These are phyloP conservation scores for Cladobotryum protrusum DNA, from an alignment of 2,329 filamentous ascomycete species.

Conservation along the genomic window DNA sequence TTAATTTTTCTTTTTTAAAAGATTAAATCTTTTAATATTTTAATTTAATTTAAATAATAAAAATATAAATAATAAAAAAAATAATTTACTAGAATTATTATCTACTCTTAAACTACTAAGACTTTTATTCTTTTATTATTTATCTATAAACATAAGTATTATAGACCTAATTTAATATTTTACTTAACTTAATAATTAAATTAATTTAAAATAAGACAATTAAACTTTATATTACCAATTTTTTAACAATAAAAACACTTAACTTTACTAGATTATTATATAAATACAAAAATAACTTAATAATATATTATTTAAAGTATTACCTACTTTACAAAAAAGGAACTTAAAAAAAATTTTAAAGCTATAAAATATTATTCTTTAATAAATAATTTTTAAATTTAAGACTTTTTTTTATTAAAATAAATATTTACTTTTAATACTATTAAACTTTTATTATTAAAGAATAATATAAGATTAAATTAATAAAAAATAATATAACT, in stretches of 20 bases:
- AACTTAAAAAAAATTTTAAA: neutral
- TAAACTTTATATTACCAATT: neutral
- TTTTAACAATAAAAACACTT: neutral
- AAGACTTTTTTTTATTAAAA: neutral
- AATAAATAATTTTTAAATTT: neutral
- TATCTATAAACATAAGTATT: neutral
- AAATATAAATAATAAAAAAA: neutral
- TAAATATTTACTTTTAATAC: neutral
- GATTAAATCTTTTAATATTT: neutral
- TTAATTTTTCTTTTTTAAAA: neutral
- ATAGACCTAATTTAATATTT: neutral
- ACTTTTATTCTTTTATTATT: too few relatives aligned
- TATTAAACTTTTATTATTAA: neutral
- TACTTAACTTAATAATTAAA: neutral
- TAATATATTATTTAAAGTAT: neutral
- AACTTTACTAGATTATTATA: too few relatives aligned
- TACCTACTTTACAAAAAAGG: neutral
- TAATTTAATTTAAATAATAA: neutral
- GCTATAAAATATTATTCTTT: neutral
- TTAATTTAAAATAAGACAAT: neutral
- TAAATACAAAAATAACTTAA: too few relatives aligned
- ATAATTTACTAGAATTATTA: too few relatives aligned
- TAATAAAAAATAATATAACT: too few relatives aligned
- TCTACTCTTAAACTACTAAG: neutral
- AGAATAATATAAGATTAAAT: too few relatives aligned